Conservation (phyloP, 352 stramenopile genomes). For the Pythium brassicae region DNA sequence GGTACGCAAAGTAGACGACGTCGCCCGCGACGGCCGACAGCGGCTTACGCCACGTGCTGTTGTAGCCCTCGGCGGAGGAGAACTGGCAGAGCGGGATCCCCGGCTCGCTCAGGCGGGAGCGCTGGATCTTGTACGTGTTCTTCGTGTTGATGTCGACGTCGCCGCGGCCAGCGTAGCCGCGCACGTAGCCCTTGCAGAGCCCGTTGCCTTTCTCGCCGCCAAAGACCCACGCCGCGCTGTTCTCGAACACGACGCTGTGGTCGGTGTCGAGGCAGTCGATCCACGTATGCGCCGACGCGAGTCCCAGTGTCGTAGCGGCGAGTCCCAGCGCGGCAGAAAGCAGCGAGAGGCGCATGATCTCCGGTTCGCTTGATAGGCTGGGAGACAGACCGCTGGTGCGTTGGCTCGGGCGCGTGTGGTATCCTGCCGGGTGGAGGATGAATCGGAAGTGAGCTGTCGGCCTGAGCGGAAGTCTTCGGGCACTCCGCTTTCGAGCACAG, state of each 20-base stretch:
- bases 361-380: no score
- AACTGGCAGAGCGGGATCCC: conserved; percentile 9
- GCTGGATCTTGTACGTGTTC: conserved; percentile 25
- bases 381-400: no score
- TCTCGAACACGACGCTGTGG: conserved; percentile 24
- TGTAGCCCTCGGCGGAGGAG: background rate
- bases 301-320: background rate
- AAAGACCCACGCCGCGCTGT: conserved; percentile 26
- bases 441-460: conserved; percentile 3
- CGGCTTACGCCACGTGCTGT: conserved; percentile 2
- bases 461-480: background rate
- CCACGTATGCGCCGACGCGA: conserved; percentile 19
- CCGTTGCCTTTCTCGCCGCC: conserved; percentile 19
- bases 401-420: background rate
- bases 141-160: conserved; percentile 16
- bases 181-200: conserved; percentile 29
- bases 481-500: no score
- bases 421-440: conserved; percentile 6
- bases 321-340: background rate
- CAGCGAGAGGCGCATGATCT: background rate
- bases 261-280: conserved; percentile 37
- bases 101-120: background rate
- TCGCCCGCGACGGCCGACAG: conserved; percentile 5
- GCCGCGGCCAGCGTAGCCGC: conserved; percentile 27
- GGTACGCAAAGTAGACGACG: conserved; percentile 45